Evolutionary conservation across 306 rosid genomes (phyloP), one percentile per base, ranked within the genome.

Genomic region (Pterocarpus santalinus): DNA sequence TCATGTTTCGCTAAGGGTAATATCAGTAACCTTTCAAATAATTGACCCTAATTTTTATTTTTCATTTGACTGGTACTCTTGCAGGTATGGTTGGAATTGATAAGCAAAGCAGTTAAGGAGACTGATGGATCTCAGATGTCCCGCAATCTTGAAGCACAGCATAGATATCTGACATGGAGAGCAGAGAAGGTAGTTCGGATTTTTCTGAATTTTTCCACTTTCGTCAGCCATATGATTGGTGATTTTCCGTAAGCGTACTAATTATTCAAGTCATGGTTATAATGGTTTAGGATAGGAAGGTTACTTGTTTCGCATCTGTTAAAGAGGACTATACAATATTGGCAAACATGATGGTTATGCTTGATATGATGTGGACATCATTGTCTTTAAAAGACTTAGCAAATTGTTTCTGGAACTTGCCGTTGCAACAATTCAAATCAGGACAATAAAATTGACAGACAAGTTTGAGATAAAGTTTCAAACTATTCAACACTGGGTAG

Each of bases 151-250:
- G 95, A 92, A 84, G 97, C 97, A 33, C 98, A 94, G 16, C 95
- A 92, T 85, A 85, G 90, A 88, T 94, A 94, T 86, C 57, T 94
- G 41, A 79, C 91, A 4, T 94, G 97, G 95, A 89, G 97, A 85
- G 87, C 87, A 10, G 97, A 91, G 82, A 95, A 87, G 99, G 99
- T 92, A 65, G 57, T 77, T 89, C 28, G 4, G 72, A 14, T 65
- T 70, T 67, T 47, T 32, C 81, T 39, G 32, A 12, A 49, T 13
- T 77, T 53, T 39, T n/a, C 47, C 13, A 7, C 53, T 57, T 69
- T 57, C 46, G 8, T 47, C 14, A 52, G 69, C 60, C 70, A 5
- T 43, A 9, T 72, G 80, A 71, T 80, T 51, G 47, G 67, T 22
- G 46, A 81, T 81, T 68, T 79, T 13, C 33, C 64, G 15, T 70